phyloP scores from a whole-genome alignment of 306 rosid species.

The Cajanus cajan region DNA sequence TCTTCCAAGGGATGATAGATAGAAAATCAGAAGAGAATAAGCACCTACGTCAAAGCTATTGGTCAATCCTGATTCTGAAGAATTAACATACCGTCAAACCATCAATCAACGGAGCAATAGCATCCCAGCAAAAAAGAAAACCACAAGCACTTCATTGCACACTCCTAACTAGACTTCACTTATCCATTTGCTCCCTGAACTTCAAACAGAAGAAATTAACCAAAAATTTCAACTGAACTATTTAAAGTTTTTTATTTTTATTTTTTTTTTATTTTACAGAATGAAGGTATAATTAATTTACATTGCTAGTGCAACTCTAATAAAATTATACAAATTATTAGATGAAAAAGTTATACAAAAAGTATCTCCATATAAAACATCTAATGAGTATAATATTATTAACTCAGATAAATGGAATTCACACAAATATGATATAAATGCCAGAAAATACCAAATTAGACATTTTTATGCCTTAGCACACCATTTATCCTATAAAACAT shows the following conservation, averaged over 20 bases:
- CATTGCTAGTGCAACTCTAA: not conserved
- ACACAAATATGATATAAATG: not conserved
- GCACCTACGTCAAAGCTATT: conserved; percentile 37
- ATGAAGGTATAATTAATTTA: not conserved
- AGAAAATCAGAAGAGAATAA: conserved; percentile 31
- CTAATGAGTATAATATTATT: not conserved
- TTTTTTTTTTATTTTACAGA: not conserved
- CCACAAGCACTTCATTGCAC: conserved; percentile 29
- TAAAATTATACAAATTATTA: not conserved
- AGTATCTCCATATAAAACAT: not conserved
- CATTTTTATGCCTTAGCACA: not conserved
- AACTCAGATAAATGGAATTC: conserved; percentile 2
- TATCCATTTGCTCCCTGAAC: conserved; percentile 43
- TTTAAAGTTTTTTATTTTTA: no score
- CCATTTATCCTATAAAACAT: not conserved
- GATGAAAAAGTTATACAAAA: not conserved
- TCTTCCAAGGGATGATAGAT: conserved; percentile 7
- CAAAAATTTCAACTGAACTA: not conserved
- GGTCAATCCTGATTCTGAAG: conserved; percentile 39
- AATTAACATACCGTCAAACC: conserved; percentile 34
- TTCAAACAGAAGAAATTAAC: conserved; percentile 26
- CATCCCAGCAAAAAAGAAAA: conserved; percentile 34
- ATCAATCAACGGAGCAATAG: conserved; percentile 30
- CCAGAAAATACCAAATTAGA: conserved; percentile 20
- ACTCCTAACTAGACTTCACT: conserved; percentile 41